Evolutionary conservation across 768 basidiomycete species (phyloP).

Genomic region (Naganishia vaughanmartiniae): DNA sequence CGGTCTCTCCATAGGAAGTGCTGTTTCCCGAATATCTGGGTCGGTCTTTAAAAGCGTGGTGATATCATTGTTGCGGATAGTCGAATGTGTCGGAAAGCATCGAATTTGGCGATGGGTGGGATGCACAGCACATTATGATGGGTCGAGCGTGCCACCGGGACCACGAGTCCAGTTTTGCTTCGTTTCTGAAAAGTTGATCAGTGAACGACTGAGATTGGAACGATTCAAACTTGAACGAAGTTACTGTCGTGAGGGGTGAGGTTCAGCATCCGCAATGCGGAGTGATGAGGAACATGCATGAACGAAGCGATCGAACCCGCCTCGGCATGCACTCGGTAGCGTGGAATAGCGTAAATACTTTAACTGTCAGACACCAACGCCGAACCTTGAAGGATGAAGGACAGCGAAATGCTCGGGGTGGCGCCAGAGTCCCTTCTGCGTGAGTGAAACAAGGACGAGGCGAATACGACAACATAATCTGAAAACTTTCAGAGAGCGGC

Average conservation of each 20-base stretch:
- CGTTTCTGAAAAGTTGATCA: not conserved
- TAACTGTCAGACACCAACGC: not conserved
- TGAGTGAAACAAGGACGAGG: too few relatives aligned
- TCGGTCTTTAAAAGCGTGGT: not conserved
- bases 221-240: not conserved
- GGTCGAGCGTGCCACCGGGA: not conserved
- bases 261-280: not conserved
- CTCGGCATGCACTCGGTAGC: not conserved
- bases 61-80: not conserved
- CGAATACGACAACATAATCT: too few relatives aligned
- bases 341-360: too few relatives aligned
- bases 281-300: too few relatives aligned
- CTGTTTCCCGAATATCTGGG: not conserved
- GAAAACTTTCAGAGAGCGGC: too few relatives aligned
- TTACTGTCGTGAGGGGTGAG: not conserved
- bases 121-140: not conserved
- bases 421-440: too few relatives aligned
- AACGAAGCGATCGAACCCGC: slow-evolving; percentile 2
- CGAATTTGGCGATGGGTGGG: not conserved
- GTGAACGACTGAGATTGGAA: not conserved
- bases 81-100: not conserved
- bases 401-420: not conserved
- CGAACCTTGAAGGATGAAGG: not conserved
- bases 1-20: slow-evolving; percentile 11
- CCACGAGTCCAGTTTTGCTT: too few relatives aligned